Conservation (phyloP, 768 basidiomycete genomes). For the Leccinum ochraceum region DNA sequence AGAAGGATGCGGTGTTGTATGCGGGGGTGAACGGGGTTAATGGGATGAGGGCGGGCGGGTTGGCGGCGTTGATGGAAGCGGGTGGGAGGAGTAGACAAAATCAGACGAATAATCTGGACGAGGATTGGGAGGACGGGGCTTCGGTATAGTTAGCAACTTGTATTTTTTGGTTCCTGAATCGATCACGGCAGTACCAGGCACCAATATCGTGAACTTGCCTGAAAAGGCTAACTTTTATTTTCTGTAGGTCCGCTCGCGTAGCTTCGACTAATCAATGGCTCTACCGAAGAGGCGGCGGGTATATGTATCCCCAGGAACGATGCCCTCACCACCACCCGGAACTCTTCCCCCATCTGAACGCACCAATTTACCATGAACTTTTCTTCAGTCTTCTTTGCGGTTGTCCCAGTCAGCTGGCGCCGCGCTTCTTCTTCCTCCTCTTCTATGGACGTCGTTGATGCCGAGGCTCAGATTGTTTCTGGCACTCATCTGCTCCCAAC, state of each 20-base stretch:
- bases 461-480: slow-evolving; percentile 16
- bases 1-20: no score
- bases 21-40: slow-evolving; percentile 8
- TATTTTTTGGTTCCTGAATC: background rate
- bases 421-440: slow-evolving; percentile 3
- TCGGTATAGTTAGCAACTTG: slow-evolving; percentile 21
- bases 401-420: slow-evolving; percentile 20
- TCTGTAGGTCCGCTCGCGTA: background rate
- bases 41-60: slow-evolving; percentile 13
- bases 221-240: slow-evolving; percentile 7
- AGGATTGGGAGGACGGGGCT: slow-evolving; percentile 35
- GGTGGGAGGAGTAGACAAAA: slow-evolving; percentile 22
- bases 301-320: background rate
- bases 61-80: slow-evolving; percentile 28
- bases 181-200: background rate
- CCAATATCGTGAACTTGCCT: background rate
- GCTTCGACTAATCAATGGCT: no score
- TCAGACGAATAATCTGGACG: slow-evolving; percentile 19
- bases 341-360: background rate
- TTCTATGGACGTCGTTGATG: slow-evolving; percentile 1
- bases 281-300: background rate
- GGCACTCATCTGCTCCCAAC: slow-evolving; percentile 5
- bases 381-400: background rate
- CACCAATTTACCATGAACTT: background rate
- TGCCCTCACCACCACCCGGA: background rate